Base-by-base conservation (phyloP, 2,329 filamentous ascomycete genomes). In the Fusarium proliferatum region DNA sequence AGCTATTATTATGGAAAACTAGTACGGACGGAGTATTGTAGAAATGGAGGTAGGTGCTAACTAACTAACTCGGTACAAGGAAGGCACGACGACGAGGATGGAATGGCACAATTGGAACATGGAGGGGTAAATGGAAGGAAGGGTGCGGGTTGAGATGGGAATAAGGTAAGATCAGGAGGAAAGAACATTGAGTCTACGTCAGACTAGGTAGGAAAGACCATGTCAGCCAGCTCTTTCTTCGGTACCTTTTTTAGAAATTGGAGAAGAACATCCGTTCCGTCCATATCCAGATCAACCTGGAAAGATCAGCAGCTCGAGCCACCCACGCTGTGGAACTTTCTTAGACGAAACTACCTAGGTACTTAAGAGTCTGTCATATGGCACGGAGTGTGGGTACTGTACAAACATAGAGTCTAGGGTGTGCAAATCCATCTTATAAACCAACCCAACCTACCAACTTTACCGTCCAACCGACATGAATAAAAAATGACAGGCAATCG, bases 11-110 rank as follows among this genome's bases (percentile, higher is more conserved):
- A 45, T 55, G 49, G 57, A 67, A 64, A 64, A 61, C 33, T 59
- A 59, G 41, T 58, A 48, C 51, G 51, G 51, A 55, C 51, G 51
- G 51, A 55, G 51, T 36, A 52, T 36, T 52, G 49, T 26, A 55
- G 51, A 55, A 36, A 58, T 61, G 67, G 69, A 71, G 67, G 69
- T 58, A 67, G 49, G 69, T 67, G 68, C 64, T 67, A 48, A 71
- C 61, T 53, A 69, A 59, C 64, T 69, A 57, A 46, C 42, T 42
- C 38, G 30, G 64, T 58, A 64, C 33, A 30, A 42, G 34, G 36
- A 39, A 39, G 57, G 42, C 38, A 41, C 43, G 53, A 28, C 36
- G 41, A 36, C 28, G 28, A 33, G 49, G 17, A n/a, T 26, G 28
- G 30, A 58, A 61, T 61, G n/a, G 15, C 30, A 51, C 36, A 60